Percentiles rank a stretch among this genome's conserved stretches.
Evolutionary conservation across 169 alveolate species (phyloP).

Genomic region (Eimeria falciformis): DNA sequence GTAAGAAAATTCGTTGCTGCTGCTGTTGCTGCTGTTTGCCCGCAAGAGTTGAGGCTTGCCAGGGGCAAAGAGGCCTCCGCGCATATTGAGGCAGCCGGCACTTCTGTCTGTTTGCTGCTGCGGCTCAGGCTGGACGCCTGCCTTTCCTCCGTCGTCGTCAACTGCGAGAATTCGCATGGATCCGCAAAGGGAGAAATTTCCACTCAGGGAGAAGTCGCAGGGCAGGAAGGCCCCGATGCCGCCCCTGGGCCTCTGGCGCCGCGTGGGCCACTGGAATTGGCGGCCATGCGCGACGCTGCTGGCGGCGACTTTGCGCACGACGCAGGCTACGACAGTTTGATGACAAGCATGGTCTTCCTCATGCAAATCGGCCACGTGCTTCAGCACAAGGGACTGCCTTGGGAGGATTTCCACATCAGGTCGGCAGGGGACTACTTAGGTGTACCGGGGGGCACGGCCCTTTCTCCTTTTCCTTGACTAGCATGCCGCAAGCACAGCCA

Average conservation of each 20-base stretch:
- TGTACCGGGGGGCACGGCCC: background rate
- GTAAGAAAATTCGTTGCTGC: background rate
- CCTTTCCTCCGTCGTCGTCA: background rate
- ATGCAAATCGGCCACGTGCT: conserved; percentile 81
- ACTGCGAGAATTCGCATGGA: background rate
- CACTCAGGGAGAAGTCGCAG: background rate
- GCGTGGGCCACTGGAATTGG: background rate
- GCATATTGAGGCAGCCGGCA: no score
- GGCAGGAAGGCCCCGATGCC: background rate
- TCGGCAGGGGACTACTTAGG: background rate
- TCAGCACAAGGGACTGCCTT: conserved; percentile 66
- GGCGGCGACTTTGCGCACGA: conserved; percentile 81
- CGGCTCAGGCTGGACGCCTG: background rate
- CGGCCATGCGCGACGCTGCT: background rate
- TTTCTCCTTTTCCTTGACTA: background rate
- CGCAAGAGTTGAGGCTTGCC: no score
- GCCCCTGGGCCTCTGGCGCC: background rate
- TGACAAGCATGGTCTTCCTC: conserved; percentile 89
- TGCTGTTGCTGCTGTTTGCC: no score
- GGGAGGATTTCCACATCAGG: conserved; percentile 77
- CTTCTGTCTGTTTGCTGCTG: background rate
- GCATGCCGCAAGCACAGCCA: background rate
- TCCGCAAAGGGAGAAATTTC: background rate
- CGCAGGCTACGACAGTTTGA: conserved; percentile 91
- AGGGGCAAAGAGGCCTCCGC: no score